phyloP scores from a whole-genome alignment of 768 basidiomycete species.

The Amanita pseudoporphyria region DNA sequence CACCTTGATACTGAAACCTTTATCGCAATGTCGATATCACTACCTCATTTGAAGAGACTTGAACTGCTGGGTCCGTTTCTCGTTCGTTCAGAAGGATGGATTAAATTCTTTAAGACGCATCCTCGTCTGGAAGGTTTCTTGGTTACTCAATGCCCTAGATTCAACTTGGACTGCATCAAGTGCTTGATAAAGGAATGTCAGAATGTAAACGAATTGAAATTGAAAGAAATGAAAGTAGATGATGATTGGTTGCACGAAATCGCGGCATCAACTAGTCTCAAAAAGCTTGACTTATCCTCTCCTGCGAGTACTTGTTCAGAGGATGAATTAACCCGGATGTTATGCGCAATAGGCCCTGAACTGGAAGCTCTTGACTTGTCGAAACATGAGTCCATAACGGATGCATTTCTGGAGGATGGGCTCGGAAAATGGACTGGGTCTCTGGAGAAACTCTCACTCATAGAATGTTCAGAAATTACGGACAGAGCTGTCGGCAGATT shows the following conservation, averaged over 20 bases:
- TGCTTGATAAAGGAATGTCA: conserved; percentile 46
- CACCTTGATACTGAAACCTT: conserved; percentile 60
- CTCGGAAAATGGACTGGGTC: conserved; percentile 36
- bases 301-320: conserved; percentile 47
- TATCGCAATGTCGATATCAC: conserved; percentile 44
- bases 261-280: conserved; percentile 23
- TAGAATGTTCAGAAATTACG: conserved; percentile 50
- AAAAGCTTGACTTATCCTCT: conserved; percentile 60
- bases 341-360: conserved; percentile 42
- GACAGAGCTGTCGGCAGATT: conserved; percentile 62
- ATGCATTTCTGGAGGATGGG: conserved; percentile 51
- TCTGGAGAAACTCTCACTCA: conserved; percentile 46
- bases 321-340: conserved; percentile 42
- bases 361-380: conserved; percentile 65
- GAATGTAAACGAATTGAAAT: conserved; percentile 54
- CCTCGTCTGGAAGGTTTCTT: conserved; percentile 61
- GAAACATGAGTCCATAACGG: conserved; percentile 52
- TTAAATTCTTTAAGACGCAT: conserved; percentile 57
- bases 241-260: conserved; percentile 57
- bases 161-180: conserved; percentile 60
- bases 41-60: conserved; percentile 60
- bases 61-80: conserved; percentile 87
- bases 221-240: conserved; percentile 65
- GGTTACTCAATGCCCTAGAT: conserved; percentile 80
- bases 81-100: conserved; percentile 67